Evolutionary conservation across 768 basidiomycete genomes (phyloP), one percentile per base, ranked within the genome.

Genomic region (Paxillus involutus): DNA sequence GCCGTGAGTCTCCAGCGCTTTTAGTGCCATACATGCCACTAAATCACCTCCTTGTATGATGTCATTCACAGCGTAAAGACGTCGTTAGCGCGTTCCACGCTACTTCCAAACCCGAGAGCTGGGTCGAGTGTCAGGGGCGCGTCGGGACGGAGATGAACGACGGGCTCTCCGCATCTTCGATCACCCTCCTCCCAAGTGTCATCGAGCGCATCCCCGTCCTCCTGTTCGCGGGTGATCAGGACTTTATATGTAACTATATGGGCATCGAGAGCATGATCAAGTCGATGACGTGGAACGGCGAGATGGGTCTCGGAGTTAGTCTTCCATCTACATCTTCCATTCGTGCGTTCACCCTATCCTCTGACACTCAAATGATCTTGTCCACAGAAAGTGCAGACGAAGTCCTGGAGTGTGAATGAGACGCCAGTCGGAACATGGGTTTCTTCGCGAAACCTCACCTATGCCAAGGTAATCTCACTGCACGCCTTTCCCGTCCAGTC

Each of bases 161-260:
- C 51, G 67, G 63, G 21, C 66, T 74, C 9, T 83, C 86, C 3
- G 76, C 84, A 14, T 88, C 96, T 1, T 79, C 91, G 0, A 81
- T 95, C 54, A 80, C 79, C 0, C 74, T 97, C 42, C 67, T 99
- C 1, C 96, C 97, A 0, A 74, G 76, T 6, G 76, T 99, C 3
- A 77, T 98, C 30, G 84, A 86, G 58, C 80, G 80, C 57, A 86
- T 98, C 17, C 87, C 88, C 1, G 80, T 98, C n/a, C 67, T 99
- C 59, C 77, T 99, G 44, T 99, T 97, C 62, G 93, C 85, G 0
- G 97, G 97, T 6, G 94, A 97, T 68, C 91, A 98, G 69, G 97
- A 98, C 68, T 74, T 94, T 41, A 97, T 99, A 57, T 98, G 97
- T 75, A 98, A 98, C 69, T 89, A 97, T 68, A 77, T 95, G 48